Percentiles rank a stretch among this genome's conserved stretches.
phyloP scores from a whole-genome alignment of 164 flowering plant genomes.

The Echeveria elegans region DNA sequence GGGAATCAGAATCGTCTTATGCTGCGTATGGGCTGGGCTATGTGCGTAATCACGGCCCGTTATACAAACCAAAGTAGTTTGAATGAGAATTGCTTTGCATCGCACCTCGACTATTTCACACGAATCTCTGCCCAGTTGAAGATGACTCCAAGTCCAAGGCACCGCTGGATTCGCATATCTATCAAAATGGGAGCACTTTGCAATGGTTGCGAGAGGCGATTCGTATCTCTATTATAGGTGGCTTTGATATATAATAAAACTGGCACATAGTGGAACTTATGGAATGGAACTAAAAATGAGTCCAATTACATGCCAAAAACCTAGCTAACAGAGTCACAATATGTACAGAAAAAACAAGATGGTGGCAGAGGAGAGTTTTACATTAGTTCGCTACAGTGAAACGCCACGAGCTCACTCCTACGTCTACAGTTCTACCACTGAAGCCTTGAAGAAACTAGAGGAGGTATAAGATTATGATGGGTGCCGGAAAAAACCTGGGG shows the following conservation, averaged over 20 bases:
- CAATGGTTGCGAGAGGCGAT: no score
- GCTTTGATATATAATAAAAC: no score
- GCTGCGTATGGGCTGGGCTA: background rate
- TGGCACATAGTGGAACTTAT: background rate
- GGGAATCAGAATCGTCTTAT: background rate
- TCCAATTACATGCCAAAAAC: background rate
- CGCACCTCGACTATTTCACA: no score
- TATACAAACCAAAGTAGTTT: no score
- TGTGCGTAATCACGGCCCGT: background rate
- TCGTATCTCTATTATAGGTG: no score
- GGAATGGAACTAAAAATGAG: background rate
- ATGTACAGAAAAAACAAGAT: background rate
- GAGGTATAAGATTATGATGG: constrained; percentile 1
- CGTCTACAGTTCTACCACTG: background rate
- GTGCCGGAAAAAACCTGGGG: background rate
- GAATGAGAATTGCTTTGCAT: no score
- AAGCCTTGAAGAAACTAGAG: background rate
- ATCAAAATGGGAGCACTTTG: no score
- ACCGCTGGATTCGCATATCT: no score
- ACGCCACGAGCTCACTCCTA: background rate
- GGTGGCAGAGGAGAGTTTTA: background rate
- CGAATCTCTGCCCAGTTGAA: no score
- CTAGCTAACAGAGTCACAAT: background rate
- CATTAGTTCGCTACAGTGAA: background rate
- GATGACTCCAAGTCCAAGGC: no score